These are phyloP conservation scores for Coniochaeta sp. DNA, from an alignment of 2,329 filamentous ascomycete genomes.

Conservation along the genomic window DNA sequence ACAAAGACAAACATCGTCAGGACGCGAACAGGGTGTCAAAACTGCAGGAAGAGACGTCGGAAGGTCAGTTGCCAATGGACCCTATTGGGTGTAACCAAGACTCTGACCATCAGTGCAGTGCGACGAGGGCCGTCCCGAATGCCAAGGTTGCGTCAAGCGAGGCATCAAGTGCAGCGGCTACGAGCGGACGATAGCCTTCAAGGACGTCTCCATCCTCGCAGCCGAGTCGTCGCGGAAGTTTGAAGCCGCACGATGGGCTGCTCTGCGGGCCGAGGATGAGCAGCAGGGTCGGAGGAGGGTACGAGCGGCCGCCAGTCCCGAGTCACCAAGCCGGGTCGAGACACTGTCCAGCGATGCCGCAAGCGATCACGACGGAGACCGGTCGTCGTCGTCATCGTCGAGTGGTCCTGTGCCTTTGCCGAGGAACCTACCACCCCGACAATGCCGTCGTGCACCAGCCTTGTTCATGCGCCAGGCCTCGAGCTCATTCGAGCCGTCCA, in stretches of 20 bases:
- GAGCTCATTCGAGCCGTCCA: not conserved
- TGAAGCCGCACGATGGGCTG: not conserved
- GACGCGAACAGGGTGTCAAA: not conserved
- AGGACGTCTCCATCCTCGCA: not conserved
- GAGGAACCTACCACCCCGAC: not conserved
- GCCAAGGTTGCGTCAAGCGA: not conserved
- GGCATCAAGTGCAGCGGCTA: not conserved
- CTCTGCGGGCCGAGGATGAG: not conserved
- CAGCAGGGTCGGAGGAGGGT: not conserved
- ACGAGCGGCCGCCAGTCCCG: not conserved
- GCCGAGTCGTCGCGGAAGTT: conserved; percentile 1
- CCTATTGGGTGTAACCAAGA: no score
- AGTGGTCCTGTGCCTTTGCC: not conserved
- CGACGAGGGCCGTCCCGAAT: conserved; percentile 1
- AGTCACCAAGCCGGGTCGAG: not conserved
- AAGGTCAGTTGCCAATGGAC: not conserved
- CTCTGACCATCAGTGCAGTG: not conserved
- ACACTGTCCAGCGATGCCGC: not conserved
- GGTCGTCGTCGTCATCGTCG: not conserved
- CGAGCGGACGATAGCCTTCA: conserved; percentile 1
- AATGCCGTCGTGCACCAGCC: not conserved
- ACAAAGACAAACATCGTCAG: not conserved
- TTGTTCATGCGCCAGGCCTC: not conserved
- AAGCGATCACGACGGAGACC: not conserved
- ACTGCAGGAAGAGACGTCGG: not conserved